phyloP scores from a whole-genome alignment of 805 yeast genomes.

The Pichia deserticola region DNA sequence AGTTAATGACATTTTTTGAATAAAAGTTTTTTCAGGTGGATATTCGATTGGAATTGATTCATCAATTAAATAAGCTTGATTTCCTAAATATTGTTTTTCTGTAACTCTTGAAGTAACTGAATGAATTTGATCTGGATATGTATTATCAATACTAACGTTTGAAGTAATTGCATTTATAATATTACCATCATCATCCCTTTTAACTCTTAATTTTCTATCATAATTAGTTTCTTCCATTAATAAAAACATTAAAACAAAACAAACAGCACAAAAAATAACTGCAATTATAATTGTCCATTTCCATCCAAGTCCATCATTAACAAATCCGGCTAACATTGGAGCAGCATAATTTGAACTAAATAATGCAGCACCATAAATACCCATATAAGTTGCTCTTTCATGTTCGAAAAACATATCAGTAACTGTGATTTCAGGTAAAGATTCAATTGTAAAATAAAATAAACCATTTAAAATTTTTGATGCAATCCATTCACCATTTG shows the following conservation, averaged over 20 bases:
- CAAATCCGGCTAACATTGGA: constrained; percentile 53
- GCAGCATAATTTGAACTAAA: constrained; percentile 49
- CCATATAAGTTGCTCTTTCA: constrained; percentile 41
- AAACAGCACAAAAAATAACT: constrained; percentile 39
- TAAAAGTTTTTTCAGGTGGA: constrained; percentile 31
- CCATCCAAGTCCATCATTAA: constrained; percentile 43
- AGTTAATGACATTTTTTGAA: constrained; percentile 37
- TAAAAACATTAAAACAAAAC: constrained; percentile 33
- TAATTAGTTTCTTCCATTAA: constrained; percentile 53
- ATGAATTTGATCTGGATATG: background rate
- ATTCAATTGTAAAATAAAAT: constrained; percentile 34
- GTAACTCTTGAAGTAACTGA: constrained; percentile 9
- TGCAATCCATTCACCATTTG: constrained; percentile 28
- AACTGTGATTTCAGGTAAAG: constrained; percentile 42
- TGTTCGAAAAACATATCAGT: constrained; percentile 46
- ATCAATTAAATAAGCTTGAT: constrained; percentile 23
- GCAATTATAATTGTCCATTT: constrained; percentile 45
- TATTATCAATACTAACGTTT: constrained; percentile 8
- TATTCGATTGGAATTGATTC: constrained; percentile 16
- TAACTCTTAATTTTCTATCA: constrained; percentile 25
- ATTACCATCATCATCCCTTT: constrained; percentile 19
- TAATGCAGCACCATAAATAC: constrained; percentile 46
- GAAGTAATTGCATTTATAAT: constrained; percentile 19
- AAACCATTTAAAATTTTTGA: constrained; percentile 26
- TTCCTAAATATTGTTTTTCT: constrained; percentile 22